These are phyloP conservation scores for Paulownia fortunei DNA, from an alignment of 257 asterid genomes.

Conservation along the genomic window DNA sequence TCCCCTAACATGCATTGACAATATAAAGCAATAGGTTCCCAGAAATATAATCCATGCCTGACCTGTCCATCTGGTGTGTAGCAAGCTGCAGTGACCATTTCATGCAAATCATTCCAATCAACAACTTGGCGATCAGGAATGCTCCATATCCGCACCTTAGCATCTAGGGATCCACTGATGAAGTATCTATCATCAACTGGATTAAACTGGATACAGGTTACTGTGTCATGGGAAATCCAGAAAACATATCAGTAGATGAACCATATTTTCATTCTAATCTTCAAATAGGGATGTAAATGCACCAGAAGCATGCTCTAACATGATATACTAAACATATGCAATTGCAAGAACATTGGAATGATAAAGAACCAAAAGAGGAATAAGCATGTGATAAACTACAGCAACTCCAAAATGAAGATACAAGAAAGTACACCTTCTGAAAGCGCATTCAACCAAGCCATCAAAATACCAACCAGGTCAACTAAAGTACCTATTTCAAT, in stretches of 20 bases:
- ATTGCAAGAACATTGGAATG: not conserved
- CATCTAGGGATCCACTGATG: conserved; percentile 98
- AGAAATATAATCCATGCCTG: conserved; percentile 35
- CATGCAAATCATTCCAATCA: conserved; percentile 97
- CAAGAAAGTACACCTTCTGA: not conserved
- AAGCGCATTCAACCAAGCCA: conserved; percentile 3
- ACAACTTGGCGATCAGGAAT: conserved; percentile 94
- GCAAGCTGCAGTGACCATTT: conserved; percentile 99
- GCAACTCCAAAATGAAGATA: not conserved
- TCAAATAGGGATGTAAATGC: conserved; percentile 22
- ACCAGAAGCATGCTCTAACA: not conserved
- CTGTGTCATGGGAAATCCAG: conserved; percentile 61
- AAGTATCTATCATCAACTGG: conserved; percentile 96
- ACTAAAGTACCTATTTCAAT: conserved; percentile 2
- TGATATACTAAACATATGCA: not conserved
- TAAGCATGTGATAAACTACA: not conserved
- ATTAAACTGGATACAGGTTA: conserved; percentile 97
- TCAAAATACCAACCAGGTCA: not conserved
- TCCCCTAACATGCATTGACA: conserved; percentile 25
- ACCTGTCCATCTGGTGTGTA: conserved; percentile 99
- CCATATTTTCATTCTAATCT: not conserved
- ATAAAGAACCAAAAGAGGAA: not conserved
- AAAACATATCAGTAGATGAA: conserved; percentile 42
- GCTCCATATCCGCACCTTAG: conserved; percentile 99
- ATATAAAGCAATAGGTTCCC: conserved; percentile 18